These are phyloP conservation scores for Penicillium canariense DNA, from an alignment of 495 filamentous ascomycete genomes.

Conservation along the genomic window DNA sequence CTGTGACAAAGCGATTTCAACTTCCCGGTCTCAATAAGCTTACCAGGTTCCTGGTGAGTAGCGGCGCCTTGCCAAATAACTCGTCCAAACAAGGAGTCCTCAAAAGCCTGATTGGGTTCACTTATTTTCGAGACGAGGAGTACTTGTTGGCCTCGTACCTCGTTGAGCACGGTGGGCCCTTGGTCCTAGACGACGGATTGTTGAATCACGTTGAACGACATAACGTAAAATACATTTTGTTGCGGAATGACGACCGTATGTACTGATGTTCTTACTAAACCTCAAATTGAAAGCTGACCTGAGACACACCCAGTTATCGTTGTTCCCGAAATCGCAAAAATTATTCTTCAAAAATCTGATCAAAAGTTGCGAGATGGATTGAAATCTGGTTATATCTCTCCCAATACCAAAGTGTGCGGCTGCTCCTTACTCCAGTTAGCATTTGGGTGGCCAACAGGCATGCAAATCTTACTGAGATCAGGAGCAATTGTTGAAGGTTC, in stretches of 20 bases:
- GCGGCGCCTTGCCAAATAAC: not conserved
- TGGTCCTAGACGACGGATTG: not conserved
- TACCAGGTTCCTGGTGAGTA: not conserved
- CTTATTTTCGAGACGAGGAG: not conserved
- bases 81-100: not conserved
- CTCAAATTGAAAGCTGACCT: not conserved
- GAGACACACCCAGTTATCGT: not conserved
- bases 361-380: not conserved
- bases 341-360: not conserved
- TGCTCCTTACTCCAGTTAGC: not conserved
- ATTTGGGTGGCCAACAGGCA: slow-evolving; percentile 1
- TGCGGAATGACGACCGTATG: not conserved
- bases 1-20: not conserved
- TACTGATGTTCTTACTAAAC: not conserved
- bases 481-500: not conserved
- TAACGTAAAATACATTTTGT: not conserved
- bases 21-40: not conserved
- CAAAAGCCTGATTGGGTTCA: not conserved
- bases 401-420: not conserved
- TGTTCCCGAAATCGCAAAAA: not conserved
- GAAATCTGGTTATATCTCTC: not conserved
- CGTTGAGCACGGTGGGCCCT: not conserved
- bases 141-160: not conserved
- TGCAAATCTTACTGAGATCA: not conserved
- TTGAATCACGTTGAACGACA: not conserved